These are phyloP conservation scores for Pleurotus platypus DNA, from an alignment of 768 basidiomycete species.

Conservation along the genomic window DNA sequence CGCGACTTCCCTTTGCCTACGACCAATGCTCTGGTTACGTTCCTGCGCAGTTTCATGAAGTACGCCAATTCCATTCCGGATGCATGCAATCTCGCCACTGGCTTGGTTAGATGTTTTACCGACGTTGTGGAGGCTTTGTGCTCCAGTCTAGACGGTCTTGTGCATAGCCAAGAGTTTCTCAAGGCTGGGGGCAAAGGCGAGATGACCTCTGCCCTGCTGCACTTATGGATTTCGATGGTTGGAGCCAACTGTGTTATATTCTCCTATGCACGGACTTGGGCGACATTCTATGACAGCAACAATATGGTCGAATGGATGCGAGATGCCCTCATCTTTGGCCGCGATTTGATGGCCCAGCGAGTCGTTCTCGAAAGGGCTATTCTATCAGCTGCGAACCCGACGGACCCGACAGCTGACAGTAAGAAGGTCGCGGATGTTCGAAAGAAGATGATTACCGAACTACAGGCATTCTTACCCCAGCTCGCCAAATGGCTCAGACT, in stretches of 20 bases:
- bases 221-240: constrained; percentile 83
- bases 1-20: constrained; percentile 61
- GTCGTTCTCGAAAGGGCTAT: constrained; percentile 71
- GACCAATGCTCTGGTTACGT: constrained; percentile 67
- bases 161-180: constrained; percentile 55
- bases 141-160: constrained; percentile 62
- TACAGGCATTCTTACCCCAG: constrained; percentile 78
- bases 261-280: constrained; percentile 80
- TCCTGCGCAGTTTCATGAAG: constrained; percentile 60
- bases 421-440: constrained; percentile 57
- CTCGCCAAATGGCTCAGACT: constrained; percentile 86
- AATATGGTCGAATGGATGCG: constrained; percentile 98
- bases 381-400: not conserved
- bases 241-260: constrained; percentile 81
- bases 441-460: constrained; percentile 69
- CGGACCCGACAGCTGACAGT: constrained; percentile 31
- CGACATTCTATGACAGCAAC: constrained; percentile 70
- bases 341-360: constrained; percentile 81
- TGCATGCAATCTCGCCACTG: constrained; percentile 84
- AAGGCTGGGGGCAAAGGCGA: constrained; percentile 37
- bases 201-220: constrained; percentile 50
- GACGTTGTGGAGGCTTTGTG: constrained; percentile 91
- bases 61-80: constrained; percentile 70
- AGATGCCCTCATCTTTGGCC: constrained; percentile 91
- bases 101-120: constrained; percentile 87